Evolutionary conservation across 2,329 filamentous ascomycete genomes (phyloP).

Genomic region (Leptographium radiaticola): DNA sequence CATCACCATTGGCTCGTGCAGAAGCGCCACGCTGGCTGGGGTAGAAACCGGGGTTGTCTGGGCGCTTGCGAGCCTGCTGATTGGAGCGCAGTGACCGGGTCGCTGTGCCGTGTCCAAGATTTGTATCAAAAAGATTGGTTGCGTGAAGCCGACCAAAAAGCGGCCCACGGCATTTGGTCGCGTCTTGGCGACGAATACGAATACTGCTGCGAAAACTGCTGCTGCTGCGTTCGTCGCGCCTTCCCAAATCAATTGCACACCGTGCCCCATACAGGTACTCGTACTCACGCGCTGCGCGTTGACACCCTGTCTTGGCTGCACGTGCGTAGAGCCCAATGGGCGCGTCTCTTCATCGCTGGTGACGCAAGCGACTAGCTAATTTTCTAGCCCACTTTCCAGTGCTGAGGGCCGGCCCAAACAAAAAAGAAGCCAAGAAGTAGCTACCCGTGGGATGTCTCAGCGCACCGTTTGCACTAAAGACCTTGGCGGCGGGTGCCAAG

Average conservation of each 20-base stretch:
- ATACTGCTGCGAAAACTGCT: too few species aligned
- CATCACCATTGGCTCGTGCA: conserved; percentile 15
- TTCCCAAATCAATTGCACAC: too few species aligned
- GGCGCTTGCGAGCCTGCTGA: neutral
- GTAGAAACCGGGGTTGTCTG: neutral
- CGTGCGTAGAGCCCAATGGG: too few species aligned
- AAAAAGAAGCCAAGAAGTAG: neutral
- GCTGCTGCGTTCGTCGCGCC: too few species aligned
- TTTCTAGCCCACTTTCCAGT: neutral
- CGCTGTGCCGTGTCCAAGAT: neutral
- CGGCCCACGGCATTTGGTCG: too few species aligned
- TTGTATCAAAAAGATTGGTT: too few species aligned
- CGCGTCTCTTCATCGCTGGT: neutral
- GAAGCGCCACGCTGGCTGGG: conserved; percentile 5
- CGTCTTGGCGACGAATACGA: too few species aligned
- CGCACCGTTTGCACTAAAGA: neutral
- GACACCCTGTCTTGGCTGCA: too few species aligned
- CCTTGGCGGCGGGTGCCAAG: neutral
- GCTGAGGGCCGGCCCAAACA: neutral
- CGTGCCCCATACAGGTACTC: too few species aligned
- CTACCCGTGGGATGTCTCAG: neutral
- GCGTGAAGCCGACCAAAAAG: too few species aligned
- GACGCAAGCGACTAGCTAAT: neutral
- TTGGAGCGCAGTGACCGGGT: neutral
- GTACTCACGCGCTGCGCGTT: too few species aligned